These are phyloP conservation scores for Rhynchospora tenuis DNA, from an alignment of 176 grass and related monocot genomes.

Conservation along the genomic window DNA sequence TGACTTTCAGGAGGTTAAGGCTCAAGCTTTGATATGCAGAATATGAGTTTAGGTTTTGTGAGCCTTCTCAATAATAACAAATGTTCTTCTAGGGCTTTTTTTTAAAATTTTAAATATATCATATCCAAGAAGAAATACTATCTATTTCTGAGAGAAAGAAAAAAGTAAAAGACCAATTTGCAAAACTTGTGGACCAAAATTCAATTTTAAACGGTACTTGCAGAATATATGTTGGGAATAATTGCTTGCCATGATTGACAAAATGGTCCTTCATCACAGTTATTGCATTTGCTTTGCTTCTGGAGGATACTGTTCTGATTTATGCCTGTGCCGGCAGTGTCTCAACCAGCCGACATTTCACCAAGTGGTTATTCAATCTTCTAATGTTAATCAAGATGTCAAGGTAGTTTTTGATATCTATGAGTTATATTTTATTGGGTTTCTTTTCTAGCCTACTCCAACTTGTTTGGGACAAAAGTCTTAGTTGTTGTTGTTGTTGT, in stretches of 20 bases:
- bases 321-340: slow-evolving; percentile 24
- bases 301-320: slow-evolving; percentile 22
- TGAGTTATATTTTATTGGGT: background rate
- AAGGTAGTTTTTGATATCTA: slow-evolving; percentile 15
- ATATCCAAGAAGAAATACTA: background rate
- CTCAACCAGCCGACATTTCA: slow-evolving; percentile 11
- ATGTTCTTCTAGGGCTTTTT: background rate
- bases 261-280: slow-evolving; percentile 10
- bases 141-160: background rate
- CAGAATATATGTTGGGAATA: background rate
- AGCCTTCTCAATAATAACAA: background rate
- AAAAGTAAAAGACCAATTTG: background rate
- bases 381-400: slow-evolving; percentile 11
- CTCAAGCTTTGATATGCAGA: background rate
- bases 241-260: background rate
- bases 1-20: background rate
- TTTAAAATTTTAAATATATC: background rate
- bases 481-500: too few species aligned
- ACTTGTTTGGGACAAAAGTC: too few species aligned
- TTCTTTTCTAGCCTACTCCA: too few species aligned
- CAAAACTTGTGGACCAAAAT: background rate
- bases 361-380: slow-evolving; percentile 6
- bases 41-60: background rate
- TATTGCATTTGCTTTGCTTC: slow-evolving; percentile 21
- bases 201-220: background rate